These are phyloP conservation scores for Jackrogersella multiformis DNA, from an alignment of 495 filamentous ascomycete genomes.

Conservation along the genomic window DNA sequence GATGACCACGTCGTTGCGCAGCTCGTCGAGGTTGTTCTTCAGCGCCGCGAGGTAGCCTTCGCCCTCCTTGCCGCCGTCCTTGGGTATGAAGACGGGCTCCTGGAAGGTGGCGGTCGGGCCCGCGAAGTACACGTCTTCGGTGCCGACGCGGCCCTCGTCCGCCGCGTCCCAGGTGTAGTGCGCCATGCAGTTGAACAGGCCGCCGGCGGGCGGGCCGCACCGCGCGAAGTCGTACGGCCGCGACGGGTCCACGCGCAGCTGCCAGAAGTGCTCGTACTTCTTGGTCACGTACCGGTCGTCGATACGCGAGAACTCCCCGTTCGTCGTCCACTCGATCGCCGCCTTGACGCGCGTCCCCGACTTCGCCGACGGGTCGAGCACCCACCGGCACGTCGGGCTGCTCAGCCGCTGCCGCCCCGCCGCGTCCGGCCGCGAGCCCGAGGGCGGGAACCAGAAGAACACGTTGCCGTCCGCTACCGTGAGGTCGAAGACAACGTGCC, in stretches of 20 bases:
- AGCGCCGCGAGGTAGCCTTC: constrained; percentile 66
- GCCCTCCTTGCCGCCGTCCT: constrained; percentile 55
- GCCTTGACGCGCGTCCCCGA: constrained; percentile 50
- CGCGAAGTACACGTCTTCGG: constrained; percentile 56
- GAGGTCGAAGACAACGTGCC: constrained; percentile 62
- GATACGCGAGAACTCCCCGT: constrained; percentile 68
- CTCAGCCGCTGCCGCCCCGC: constrained; percentile 51
- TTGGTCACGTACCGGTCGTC: constrained; percentile 65
- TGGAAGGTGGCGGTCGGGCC: constrained; percentile 64
- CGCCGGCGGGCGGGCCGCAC: constrained; percentile 59
- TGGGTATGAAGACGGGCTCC: constrained; percentile 67
- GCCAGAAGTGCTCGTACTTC: constrained; percentile 65
- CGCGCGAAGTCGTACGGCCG: constrained; percentile 60
- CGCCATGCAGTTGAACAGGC: constrained; percentile 58
- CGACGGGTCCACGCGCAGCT: constrained; percentile 56
- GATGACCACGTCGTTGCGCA: constrained; percentile 61
- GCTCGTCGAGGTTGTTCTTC: constrained; percentile 62
- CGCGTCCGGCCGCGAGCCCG: constrained; percentile 39
- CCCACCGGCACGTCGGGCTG: constrained; percentile 62
- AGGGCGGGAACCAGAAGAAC: constrained; percentile 66
- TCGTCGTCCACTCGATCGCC: constrained; percentile 51
- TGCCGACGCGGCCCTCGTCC: constrained; percentile 41
- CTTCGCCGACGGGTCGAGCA: constrained; percentile 59
- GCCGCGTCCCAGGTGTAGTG: constrained; percentile 53
- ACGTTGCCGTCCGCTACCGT: constrained; percentile 66